These are phyloP conservation scores for Sporodiniella umbellata DNA, from an alignment of 371 early-diverging fungal genomes.

Conservation along the genomic window DNA sequence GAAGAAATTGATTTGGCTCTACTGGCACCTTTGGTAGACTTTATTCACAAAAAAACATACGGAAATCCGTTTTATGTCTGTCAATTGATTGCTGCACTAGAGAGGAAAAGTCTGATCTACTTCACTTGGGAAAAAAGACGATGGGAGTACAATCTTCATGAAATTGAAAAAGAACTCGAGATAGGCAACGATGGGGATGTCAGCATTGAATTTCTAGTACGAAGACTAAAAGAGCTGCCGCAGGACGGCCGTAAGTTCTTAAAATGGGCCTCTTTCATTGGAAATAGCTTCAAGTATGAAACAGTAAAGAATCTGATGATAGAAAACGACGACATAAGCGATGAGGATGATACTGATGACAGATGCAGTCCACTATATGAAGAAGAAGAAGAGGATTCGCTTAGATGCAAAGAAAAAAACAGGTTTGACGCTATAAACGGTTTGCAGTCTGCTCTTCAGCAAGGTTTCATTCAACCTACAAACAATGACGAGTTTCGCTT, in stretches of 20 bases:
- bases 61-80: constrained; percentile 47
- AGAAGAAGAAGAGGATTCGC: not conserved
- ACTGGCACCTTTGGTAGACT: constrained; percentile 38
- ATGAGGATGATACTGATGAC: constrained; percentile 7
- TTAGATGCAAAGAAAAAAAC: not conserved
- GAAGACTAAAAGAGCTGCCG: constrained; percentile 40
- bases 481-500: constrained; percentile 43
- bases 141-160: constrained; percentile 49
- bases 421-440: constrained; percentile 42
- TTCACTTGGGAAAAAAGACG: constrained; percentile 46
- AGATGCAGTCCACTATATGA: not conserved
- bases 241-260: constrained; percentile 43
- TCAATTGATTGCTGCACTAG: constrained; percentile 36
- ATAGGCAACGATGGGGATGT: constrained; percentile 24
- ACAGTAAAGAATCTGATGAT: constrained; percentile 40
- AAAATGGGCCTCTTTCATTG: constrained; percentile 51
- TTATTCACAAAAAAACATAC: constrained; percentile 33
- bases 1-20: constrained; percentile 31
- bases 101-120: constrained; percentile 43
- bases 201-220: constrained; percentile 39
- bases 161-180: constrained; percentile 36
- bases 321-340: constrained; percentile 26
- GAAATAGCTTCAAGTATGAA: constrained; percentile 43
- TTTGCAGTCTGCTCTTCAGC: constrained; percentile 40
- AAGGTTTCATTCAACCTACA: constrained; percentile 41